Evolutionary conservation across 176 grass and related monocot species (phyloP).

Genomic region (sorghum (Sorghum bicolor)): DNA sequence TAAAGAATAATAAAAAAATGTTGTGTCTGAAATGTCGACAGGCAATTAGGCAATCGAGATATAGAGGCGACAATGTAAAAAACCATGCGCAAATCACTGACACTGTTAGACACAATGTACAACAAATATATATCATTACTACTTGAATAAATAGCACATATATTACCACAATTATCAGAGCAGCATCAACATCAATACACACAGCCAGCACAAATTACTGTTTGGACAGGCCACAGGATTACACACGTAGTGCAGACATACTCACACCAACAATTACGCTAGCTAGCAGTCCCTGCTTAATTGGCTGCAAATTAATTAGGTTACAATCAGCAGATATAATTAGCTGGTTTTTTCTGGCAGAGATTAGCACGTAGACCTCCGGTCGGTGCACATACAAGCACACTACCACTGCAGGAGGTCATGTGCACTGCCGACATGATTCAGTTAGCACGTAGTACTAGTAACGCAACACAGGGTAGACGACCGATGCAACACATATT

Average conservation of each 20-base stretch:
- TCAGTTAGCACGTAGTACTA: conserved; percentile 7
- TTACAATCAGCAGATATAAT: conserved; percentile 24
- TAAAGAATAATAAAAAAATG: too few relatives aligned
- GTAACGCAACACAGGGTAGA: not conserved
- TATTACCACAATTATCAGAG: conserved; percentile 17
- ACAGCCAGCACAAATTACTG: conserved; percentile 4
- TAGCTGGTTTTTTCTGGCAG: conserved; percentile 24
- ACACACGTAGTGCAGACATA: not conserved
- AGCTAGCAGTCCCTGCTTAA: conserved; percentile 23
- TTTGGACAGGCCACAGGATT: conserved; percentile 21
- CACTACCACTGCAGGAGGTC: not conserved
- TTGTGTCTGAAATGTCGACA: too few relatives aligned
- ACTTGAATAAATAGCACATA: conserved; percentile 29
- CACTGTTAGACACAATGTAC: not conserved
- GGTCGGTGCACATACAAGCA: conserved; percentile 1
- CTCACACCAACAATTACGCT: conserved; percentile 3
- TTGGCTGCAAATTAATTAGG: conserved; percentile 3
- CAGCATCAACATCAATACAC: conserved; percentile 3
- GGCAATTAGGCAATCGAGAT: too few relatives aligned
- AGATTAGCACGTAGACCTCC: conserved; percentile 15
- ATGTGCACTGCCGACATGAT: not conserved
- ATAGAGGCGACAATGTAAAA: too few relatives aligned
- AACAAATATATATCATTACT: not conserved
- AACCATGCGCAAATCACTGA: not conserved
- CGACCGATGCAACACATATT: too few relatives aligned